Percentiles rank a stretch among this genome's conserved stretches.
Conservation (phyloP, 306 rosid genomes). For the Herpetospermum pedunculosum region DNA sequence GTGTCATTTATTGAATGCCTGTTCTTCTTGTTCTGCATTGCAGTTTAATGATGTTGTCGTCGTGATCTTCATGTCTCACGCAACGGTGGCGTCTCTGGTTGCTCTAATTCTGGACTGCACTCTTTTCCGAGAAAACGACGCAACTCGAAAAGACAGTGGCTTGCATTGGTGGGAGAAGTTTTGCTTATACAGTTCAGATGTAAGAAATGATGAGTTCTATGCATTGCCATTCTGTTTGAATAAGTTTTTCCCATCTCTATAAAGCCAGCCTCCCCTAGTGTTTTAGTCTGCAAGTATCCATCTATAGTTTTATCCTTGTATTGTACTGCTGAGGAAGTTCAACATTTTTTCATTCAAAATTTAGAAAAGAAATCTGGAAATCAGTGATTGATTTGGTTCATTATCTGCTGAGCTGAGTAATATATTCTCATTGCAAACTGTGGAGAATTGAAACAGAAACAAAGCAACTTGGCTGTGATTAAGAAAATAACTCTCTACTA, state of each 20-base stretch:
- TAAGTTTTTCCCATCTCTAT: conserved; percentile 38
- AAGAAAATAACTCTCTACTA: neutral
- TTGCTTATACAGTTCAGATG: conserved; percentile 39
- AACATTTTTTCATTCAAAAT: neutral
- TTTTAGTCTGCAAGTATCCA: neutral
- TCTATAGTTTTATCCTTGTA: neutral
- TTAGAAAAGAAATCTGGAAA: neutral
- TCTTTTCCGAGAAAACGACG: conserved; percentile 31
- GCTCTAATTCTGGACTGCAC: conserved; percentile 52
- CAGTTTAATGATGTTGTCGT: conserved; percentile 41
- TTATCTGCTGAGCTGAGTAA: neutral
- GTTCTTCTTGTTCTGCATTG: neutral
- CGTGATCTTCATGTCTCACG: conserved; percentile 59
- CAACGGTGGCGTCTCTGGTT: conserved; percentile 56
- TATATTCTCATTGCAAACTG: too few species aligned
- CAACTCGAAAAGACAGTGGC: conserved; percentile 36
- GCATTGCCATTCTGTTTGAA: conserved; percentile 42
- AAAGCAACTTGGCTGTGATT: too few species aligned
- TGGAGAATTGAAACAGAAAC: too few species aligned
- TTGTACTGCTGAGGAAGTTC: neutral
- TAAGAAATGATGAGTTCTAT: conserved; percentile 61
- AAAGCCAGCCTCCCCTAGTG: neutral
- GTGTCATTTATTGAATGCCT: neutral
- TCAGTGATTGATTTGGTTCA: neutral
- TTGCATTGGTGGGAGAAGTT: conserved; percentile 73